phyloP scores from a whole-genome alignment of 75 land plant species.

The Adiantum capillusveneris region DNA sequence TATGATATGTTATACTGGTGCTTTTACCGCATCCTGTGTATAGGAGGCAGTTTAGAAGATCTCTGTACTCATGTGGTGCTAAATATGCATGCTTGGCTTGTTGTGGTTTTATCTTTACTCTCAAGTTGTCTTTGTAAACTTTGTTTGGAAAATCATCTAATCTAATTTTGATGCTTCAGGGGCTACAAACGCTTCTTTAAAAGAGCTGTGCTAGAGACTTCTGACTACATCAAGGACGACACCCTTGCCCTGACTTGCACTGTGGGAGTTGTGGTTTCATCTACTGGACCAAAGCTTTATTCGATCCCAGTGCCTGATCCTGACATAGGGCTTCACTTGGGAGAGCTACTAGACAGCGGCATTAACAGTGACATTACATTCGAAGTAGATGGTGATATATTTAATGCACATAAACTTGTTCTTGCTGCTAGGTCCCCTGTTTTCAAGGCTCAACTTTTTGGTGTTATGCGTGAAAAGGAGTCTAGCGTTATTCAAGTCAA shows the following conservation, averaged over 20 bases:
- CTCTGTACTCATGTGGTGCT: too few species aligned
- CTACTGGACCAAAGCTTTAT: slow-evolving; percentile 24
- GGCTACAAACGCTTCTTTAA: slow-evolving; percentile 58
- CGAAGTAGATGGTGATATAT: slow-evolving; percentile 35
- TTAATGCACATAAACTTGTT: slow-evolving; percentile 37
- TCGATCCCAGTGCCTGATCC: slow-evolving; percentile 28
- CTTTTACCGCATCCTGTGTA: too few species aligned
- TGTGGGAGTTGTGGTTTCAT: slow-evolving; percentile 42
- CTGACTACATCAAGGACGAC: slow-evolving; percentile 44
- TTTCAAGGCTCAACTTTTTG: slow-evolving; percentile 40
- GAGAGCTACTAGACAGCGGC: slow-evolving; percentile 31
- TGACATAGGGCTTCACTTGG: slow-evolving; percentile 40
- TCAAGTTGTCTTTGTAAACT: too few species aligned
- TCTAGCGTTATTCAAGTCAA: slow-evolving; percentile 19
- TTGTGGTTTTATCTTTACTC: too few species aligned
- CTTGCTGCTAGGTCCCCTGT: slow-evolving; percentile 47
- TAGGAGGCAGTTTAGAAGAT: too few species aligned
- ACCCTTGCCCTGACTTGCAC: slow-evolving; percentile 36
- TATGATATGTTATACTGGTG: too few species aligned
- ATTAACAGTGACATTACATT: slow-evolving; percentile 26
- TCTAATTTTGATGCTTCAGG: too few species aligned
- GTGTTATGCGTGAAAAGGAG: slow-evolving; percentile 25
- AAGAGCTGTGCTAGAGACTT: slow-evolving; percentile 36
- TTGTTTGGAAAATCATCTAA: too few species aligned
- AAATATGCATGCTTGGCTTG: too few species aligned